Base-by-base conservation (phyloP, 2,329 filamentous ascomycete genomes). In the Tricladium varicosporioides region DNA sequence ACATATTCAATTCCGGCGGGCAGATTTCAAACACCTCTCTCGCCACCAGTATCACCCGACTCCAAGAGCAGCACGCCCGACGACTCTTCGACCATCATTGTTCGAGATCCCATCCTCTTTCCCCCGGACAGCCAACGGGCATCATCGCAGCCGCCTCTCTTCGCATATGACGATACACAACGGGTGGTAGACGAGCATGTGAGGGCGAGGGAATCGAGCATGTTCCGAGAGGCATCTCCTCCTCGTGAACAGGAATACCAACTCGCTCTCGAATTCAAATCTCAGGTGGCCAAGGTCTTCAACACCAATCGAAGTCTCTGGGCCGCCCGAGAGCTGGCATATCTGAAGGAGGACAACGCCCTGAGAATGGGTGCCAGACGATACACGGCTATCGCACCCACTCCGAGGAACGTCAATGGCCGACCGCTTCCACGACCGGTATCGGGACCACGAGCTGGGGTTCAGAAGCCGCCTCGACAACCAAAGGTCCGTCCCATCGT, bases 1-100 rank as follows among this genome's bases (percentile, higher is more conserved):
- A 69, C 51, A 59, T 67, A 57, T 45, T 65, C 67, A 59, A 73
- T 71, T 60, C 70, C 68, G 19, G 70, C 74, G 62, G 76, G 73
- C 48, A 75, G 70, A 56, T 59, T 48, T 36, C 58, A 60, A 27
- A 70, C 71, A 11, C 76, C 75, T 5, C 69, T 83, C 63, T 86
- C 83, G 33, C 83, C 83, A 22, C 83, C 83, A 2, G 77, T 85
- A 53, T 86, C 83, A 32, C 80, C 80, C 9, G 76, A 76, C 56
- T 76, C 73, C 57, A 66, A 64, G 55, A 60, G 32, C 18, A 45
- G 58, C 45, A 53, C 47, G 5, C 56, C 62, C n/a, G 61, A 66
- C 19, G 61, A 66, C 8, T 51, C 59, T 11, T 70, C 74, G 43
- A 68, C 71, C 2, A 69, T 77, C 54, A 75, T 49, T 48, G 55